Evolutionary conservation across 768 basidiomycete species (phyloP).

Genomic region (Termitomyces sp.): DNA sequence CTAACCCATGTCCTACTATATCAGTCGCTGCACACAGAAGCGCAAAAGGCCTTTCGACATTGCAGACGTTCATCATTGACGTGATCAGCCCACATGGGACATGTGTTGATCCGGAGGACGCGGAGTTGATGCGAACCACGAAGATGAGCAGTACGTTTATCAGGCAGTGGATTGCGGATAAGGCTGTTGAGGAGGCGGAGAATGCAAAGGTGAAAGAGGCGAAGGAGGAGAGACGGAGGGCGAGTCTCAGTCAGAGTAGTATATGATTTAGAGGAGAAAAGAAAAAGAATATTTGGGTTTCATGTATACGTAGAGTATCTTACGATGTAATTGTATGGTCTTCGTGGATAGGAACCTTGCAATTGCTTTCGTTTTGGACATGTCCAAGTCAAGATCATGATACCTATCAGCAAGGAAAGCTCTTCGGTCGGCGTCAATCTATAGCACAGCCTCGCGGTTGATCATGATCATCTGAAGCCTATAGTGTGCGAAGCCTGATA

Average conservation of each 20-base stretch:
- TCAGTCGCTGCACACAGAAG: slow-evolving; percentile 63
- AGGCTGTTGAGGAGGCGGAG: slow-evolving; percentile 1
- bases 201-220: not conserved
- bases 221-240: not conserved
- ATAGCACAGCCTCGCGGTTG: no score
- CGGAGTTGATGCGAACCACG: slow-evolving; percentile 62
- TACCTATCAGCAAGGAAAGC: no score
- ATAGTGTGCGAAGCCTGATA: no score
- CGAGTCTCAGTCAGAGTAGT: not conserved
- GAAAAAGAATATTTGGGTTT: not conserved
- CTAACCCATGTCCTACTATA: not conserved
- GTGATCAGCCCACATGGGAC: slow-evolving; percentile 74
- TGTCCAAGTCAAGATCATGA: no score
- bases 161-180: slow-evolving; percentile 68
- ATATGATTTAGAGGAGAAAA: not conserved
- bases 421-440: no score
- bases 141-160: slow-evolving; percentile 98
- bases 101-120: slow-evolving; percentile 61
- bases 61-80: slow-evolving; percentile 78
- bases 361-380: no score
- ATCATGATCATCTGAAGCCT: not conserved
- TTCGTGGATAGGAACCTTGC: no score
- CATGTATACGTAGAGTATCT: not conserved
- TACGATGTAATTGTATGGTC: not conserved
- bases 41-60: slow-evolving; percentile 51